A percentile compares a stretch with the other conserved stretches of the same genome.
These are phyloP conservation scores for Plectosphaerella plurivora DNA, from an alignment of 2,329 filamentous ascomycete species.

Conservation along the genomic window DNA sequence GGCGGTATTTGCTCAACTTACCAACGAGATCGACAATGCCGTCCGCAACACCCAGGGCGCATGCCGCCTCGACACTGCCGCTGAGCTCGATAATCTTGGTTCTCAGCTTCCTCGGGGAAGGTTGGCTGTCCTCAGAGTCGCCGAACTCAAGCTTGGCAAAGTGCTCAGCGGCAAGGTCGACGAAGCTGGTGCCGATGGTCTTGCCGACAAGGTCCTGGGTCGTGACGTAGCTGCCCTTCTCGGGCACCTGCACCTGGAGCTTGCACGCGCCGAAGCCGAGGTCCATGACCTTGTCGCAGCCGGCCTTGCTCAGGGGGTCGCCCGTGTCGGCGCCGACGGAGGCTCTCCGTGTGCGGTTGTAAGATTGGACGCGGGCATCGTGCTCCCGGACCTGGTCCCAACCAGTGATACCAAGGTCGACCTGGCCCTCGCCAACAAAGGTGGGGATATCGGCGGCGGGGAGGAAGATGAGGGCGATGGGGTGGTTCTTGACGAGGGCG, in stretches of 20 bases:
- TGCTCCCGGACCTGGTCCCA: conserved; percentile 90
- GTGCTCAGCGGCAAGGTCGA: conserved; percentile 75
- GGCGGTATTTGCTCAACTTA: conserved; percentile 38
- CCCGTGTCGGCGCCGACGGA: conserved; percentile 40
- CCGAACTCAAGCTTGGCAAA: conserved; percentile 72
- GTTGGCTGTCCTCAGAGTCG: conserved; percentile 34
- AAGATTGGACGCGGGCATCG: conserved; percentile 57
- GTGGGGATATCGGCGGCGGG: conserved; percentile 96
- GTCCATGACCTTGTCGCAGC: conserved; percentile 83
- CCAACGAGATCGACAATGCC: conserved; percentile 97
- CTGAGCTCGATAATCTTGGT: conserved; percentile 94
- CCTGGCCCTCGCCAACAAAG: conserved; percentile 90
- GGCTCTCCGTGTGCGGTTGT: conserved; percentile 42
- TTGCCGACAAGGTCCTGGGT: conserved; percentile 81
- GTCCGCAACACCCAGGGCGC: conserved; percentile 90
- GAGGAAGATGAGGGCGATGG: conserved; percentile 93
- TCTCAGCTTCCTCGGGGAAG: conserved; percentile 50
- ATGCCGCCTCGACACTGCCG: conserved; percentile 95
- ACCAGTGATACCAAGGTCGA: conserved; percentile 93
- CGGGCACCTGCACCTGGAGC: conserved; percentile 94
- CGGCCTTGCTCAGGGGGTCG: conserved; percentile 42
- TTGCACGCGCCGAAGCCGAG: conserved; percentile 88
- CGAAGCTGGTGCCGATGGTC: conserved; percentile 95
- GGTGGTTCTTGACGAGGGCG: conserved; percentile 93
- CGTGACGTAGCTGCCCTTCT: conserved; percentile 68